Conservation (phyloP, 1,284 basidiomycete species). For the Cryptococcus maquisensis region DNA sequence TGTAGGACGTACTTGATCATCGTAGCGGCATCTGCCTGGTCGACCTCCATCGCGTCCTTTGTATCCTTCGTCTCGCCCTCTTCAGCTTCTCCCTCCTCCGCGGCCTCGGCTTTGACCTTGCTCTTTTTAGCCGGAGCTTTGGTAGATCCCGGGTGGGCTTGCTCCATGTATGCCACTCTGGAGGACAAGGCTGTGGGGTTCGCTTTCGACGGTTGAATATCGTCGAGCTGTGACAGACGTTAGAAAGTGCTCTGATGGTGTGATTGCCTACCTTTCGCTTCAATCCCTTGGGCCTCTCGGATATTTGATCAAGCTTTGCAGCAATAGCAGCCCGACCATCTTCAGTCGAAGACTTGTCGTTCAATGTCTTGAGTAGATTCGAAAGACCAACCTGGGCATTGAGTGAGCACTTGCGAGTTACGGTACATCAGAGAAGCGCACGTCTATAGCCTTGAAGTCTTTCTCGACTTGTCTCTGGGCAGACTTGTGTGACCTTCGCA, state of each 20-base stretch:
- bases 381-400: conserved; percentile 15
- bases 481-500: conserved; percentile 44
- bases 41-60: conserved; percentile 5
- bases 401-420: not conserved
- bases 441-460: conserved; percentile 44
- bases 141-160: not conserved
- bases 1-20: not conserved
- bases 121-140: not conserved
- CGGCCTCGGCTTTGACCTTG: not conserved
- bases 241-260: not conserved
- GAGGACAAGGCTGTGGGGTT: conserved; percentile 22
- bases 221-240: conserved; percentile 29
- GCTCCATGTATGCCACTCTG: conserved; percentile 22
- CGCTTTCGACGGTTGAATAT: conserved; percentile 33
- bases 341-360: conserved; percentile 10
- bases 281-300: conserved; percentile 41
- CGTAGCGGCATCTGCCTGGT: not conserved
- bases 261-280: conserved; percentile 45
- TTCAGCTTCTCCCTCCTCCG: not conserved
- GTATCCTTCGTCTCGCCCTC: not conserved
- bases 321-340: conserved; percentile 16
- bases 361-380: conserved; percentile 20
- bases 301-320: conserved; percentile 32
- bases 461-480: conserved; percentile 50
- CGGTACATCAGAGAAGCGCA: conserved; percentile 2